phyloP scores from a whole-genome alignment of 345 rosid genomes.

The Schrenkiella parvula region DNA sequence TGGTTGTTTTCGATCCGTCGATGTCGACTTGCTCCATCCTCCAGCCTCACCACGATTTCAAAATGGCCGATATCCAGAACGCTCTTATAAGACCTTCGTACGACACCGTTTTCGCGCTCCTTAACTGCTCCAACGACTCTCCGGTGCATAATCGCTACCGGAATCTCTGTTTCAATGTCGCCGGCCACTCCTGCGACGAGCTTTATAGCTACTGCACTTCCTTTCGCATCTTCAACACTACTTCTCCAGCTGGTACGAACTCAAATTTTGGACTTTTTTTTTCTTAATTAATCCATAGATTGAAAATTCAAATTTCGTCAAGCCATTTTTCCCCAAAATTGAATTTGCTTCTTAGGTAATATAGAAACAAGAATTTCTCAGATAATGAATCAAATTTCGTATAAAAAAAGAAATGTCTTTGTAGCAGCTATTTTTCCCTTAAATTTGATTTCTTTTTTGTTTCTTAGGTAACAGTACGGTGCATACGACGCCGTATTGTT shows the following conservation, averaged over 20 bases:
- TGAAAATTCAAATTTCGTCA: neutral
- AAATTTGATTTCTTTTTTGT: neutral
- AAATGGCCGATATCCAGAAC: slow-evolving; percentile 60
- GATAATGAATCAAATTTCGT: neutral
- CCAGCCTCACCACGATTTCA: slow-evolving; percentile 88
- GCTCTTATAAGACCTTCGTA: slow-evolving; percentile 67
- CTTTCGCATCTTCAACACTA: slow-evolving; percentile 56
- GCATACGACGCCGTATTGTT: slow-evolving; percentile 59
- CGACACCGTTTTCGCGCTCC: slow-evolving; percentile 81
- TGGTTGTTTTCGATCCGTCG: slow-evolving; percentile 69
- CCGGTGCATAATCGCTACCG: slow-evolving; percentile 79
- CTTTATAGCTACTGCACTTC: slow-evolving; percentile 67
- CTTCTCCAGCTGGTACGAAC: slow-evolving; percentile 21
- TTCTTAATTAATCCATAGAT: neutral
- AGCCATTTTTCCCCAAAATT: neutral
- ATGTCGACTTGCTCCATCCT: slow-evolving; percentile 97
- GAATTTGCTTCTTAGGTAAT: neutral
- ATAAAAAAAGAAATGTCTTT: too few species aligned
- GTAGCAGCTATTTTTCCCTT: neutral
- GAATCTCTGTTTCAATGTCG: slow-evolving; percentile 63
- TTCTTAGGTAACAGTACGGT: slow-evolving; percentile 23
- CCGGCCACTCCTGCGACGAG: slow-evolving; percentile 86
- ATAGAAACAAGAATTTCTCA: neutral
- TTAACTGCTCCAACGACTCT: slow-evolving; percentile 81
- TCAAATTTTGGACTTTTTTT: neutral